Conservation (phyloP, 2,329 filamentous ascomycete species). For the Ramularia collo-cygni region DNA sequence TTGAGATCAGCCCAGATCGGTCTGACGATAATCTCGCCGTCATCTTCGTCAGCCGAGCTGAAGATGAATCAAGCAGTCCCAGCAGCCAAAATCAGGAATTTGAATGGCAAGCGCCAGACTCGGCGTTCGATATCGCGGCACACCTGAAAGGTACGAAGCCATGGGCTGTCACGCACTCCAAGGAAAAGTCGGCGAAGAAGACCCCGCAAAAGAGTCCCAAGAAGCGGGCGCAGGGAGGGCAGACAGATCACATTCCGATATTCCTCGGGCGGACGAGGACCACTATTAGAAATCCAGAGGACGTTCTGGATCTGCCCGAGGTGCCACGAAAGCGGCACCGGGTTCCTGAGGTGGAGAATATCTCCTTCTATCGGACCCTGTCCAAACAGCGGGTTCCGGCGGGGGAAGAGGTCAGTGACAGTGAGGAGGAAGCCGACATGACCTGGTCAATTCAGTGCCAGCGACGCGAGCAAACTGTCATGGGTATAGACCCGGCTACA, state of each 20-base stretch:
- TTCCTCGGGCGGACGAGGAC: conserved; percentile 1
- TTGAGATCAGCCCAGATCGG: conserved; percentile 16
- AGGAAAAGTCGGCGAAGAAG: background rate
- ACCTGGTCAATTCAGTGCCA: conserved; percentile 32
- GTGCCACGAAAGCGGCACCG: conserved; percentile 24
- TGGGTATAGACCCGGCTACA: conserved; percentile 19
- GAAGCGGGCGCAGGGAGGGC: background rate
- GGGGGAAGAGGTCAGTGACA: conserved; percentile 37
- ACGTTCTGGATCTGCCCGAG: conserved; percentile 18
- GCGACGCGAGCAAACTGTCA: conserved; percentile 19
- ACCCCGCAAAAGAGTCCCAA: conserved; percentile 1
- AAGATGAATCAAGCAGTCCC: background rate
- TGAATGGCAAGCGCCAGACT: conserved; percentile 28
- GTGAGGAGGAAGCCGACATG: conserved; percentile 38
- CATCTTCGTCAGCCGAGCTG: conserved; percentile 8
- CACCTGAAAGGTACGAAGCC: conserved; percentile 32
- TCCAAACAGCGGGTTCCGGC: conserved; percentile 34
- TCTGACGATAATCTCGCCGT: conserved; percentile 7
- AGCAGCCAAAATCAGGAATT: conserved; percentile 11
- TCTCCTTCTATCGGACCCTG: conserved; percentile 35
- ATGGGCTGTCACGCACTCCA: conserved; percentile 16
- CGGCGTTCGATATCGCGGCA: conserved; percentile 30
- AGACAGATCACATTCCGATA: background rate
- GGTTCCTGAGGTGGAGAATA: conserved; percentile 32
- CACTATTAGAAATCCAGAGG: conserved; percentile 10